Conservation (phyloP, 495 filamentous ascomycete species). For the Podospora pseudoanserina region DNA sequence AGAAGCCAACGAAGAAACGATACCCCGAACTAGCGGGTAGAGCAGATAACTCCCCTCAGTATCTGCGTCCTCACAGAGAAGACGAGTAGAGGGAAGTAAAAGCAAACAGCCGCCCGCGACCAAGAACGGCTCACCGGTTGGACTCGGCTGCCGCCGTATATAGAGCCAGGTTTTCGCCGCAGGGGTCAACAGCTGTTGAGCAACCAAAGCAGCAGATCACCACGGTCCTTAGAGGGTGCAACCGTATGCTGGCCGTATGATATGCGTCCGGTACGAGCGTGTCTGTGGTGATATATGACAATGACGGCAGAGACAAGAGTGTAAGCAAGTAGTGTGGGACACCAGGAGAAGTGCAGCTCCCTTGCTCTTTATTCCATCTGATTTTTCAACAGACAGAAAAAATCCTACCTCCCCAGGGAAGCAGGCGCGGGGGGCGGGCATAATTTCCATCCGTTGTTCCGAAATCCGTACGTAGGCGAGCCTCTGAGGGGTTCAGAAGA, state of each 20-base stretch:
- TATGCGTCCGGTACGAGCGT: not conserved
- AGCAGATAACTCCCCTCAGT: not conserved
- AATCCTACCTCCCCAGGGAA: not conserved
- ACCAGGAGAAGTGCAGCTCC: not conserved
- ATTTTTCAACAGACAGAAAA: not conserved
- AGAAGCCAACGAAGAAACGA: not conserved
- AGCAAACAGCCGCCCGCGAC: not conserved
- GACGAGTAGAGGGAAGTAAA: not conserved
- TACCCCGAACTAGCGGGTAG: not conserved
- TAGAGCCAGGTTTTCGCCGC: not conserved
- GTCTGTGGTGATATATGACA: not conserved
- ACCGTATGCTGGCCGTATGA: constrained; percentile 6
- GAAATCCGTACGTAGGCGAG: constrained; percentile 1
- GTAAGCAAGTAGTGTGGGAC: not conserved
- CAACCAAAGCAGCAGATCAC: not conserved
- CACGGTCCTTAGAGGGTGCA: not conserved
- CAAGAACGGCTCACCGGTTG: not conserved
- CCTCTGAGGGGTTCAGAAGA: not conserved
- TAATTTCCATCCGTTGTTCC: not conserved
- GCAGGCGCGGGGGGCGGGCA: not conserved
- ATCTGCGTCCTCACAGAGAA: not conserved
- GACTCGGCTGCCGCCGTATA: not conserved
- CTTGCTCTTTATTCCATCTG: not conserved
- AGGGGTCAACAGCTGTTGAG: constrained; percentile 7
- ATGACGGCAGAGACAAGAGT: not conserved